phyloP scores from a whole-genome alignment of 2,329 filamentous ascomycete species.

The Calonectria ilicicola region DNA sequence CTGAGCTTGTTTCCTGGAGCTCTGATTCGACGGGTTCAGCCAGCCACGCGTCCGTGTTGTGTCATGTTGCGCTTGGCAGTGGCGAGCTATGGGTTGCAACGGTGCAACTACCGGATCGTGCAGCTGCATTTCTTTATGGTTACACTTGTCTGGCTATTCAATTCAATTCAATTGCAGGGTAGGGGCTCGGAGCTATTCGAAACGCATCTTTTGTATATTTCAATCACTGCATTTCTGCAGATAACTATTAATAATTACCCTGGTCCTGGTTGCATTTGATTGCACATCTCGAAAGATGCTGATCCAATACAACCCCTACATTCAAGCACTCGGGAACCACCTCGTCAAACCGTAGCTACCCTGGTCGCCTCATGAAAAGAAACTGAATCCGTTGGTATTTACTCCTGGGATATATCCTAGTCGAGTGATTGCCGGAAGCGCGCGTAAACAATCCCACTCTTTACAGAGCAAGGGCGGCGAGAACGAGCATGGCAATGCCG shows the following conservation, averaged over 20 bases:
- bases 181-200: not conserved
- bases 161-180: not conserved
- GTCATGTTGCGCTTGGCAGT: slow-evolving; percentile 39
- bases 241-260: slow-evolving; percentile 28
- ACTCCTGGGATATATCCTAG: not conserved
- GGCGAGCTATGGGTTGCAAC: not conserved
- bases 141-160: not conserved
- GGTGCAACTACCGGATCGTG: not conserved
- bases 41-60: slow-evolving; percentile 21
- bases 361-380: not conserved
- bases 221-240: slow-evolving; percentile 14
- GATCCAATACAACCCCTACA: slow-evolving; percentile 7
- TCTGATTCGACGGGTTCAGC: not conserved
- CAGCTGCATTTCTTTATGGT: not conserved
- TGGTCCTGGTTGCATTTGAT: slow-evolving; percentile 22
- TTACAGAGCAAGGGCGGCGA: slow-evolving; percentile 54
- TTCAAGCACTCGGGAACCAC: slow-evolving; percentile 6
- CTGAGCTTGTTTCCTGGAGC: not conserved
- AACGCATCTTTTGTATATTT: not conserved
- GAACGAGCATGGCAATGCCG: slow-evolving; percentile 47
- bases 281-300: slow-evolving; percentile 11
- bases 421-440: not conserved
- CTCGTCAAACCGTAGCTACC: slow-evolving; percentile 26
- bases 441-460: not conserved
- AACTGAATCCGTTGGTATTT: not conserved